Evolutionary conservation across 495 filamentous ascomycete species (phyloP), one percentile per base, ranked within the genome.

Genomic region (Aspergillus bridgeri): DNA sequence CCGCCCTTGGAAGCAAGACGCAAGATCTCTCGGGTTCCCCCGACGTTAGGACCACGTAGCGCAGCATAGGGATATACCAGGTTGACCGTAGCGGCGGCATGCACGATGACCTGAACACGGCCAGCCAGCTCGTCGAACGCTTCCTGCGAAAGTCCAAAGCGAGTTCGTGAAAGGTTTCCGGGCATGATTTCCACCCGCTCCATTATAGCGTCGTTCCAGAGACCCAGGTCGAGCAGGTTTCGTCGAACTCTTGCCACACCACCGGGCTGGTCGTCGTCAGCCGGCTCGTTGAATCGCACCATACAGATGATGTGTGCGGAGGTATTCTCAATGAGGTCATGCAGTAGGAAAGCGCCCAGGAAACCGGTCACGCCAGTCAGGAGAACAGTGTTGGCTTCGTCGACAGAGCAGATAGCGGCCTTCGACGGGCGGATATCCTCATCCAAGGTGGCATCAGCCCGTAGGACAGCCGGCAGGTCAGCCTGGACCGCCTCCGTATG

Each of bases 151-250:
- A 89, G 76, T 22, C 85, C 86, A 54, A 89, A 77, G 3, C 77
- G 75, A 53, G 77, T 77, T 13, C 80, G 73, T 15, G 82, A 81
- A 18, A 89, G 68, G 59, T 88, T 87, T 6, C 85, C 85, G 0
- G 85, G 83, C 4, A 89, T 65, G 43, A 89, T 77, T 56, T 86
- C 82, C 8, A 89, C 81, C n/a, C 86, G 83, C 56, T 88, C 84
- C 67, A 87, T 80, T 48, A 88, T 82, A 0, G 82, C 80, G 66
- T 89, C 85, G 22, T 77, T 72, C 86, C 86, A 88, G 2, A 87
- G 68, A 5, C 85, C 85, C 18, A 87, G 64, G 56, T 88, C 84
- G 1, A 88, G 75, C 3, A 89, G 74, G 57, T 88, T 86, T 52
- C 79, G 75, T 21, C 84, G 81, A 42, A 87, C 75, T 38, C 83